Evolutionary conservation across 768 basidiomycete genomes (phyloP).

Genomic region (Suillus occidentalis): DNA sequence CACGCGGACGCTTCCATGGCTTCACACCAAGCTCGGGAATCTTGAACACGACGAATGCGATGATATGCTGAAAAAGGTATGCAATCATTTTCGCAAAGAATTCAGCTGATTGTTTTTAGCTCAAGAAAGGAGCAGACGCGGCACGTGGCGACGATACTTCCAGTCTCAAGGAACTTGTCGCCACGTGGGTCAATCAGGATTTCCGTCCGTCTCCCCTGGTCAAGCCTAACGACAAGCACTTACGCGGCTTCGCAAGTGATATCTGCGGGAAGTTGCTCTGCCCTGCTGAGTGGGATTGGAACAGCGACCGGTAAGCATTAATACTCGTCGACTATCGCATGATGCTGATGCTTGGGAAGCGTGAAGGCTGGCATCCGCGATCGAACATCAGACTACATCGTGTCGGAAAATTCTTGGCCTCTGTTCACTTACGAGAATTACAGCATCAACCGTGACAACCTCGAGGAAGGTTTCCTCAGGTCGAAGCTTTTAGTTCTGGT

Average conservation of each 20-base stretch:
- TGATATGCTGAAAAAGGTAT: not conserved
- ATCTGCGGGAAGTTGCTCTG: constrained; percentile 1
- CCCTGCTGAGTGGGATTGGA: not conserved
- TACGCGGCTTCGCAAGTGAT: not conserved
- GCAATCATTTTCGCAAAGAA: not conserved
- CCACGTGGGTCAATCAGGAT: not conserved
- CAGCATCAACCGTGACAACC: not conserved
- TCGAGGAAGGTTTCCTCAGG: constrained; percentile 17
- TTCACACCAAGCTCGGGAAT: not conserved
- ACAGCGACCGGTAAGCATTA: not conserved
- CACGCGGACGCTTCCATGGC: not conserved
- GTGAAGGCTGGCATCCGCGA: constrained; percentile 10
- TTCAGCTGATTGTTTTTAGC: not conserved
- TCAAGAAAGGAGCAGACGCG: not conserved
- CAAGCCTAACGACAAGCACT: not conserved
- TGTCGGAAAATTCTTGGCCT: constrained; percentile 1
- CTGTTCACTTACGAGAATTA: constrained; percentile 13
- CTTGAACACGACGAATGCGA: not conserved
- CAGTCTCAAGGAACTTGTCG: not conserved
- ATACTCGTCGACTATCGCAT: not conserved
- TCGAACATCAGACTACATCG: constrained; percentile 11
- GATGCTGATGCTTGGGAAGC: not conserved
- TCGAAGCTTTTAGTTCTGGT: constrained; percentile 15
- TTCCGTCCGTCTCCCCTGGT: not conserved
- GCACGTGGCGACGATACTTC: not conserved